Conservation (phyloP, 495 filamentous ascomycete species). For the Xylaria cubensis region DNA sequence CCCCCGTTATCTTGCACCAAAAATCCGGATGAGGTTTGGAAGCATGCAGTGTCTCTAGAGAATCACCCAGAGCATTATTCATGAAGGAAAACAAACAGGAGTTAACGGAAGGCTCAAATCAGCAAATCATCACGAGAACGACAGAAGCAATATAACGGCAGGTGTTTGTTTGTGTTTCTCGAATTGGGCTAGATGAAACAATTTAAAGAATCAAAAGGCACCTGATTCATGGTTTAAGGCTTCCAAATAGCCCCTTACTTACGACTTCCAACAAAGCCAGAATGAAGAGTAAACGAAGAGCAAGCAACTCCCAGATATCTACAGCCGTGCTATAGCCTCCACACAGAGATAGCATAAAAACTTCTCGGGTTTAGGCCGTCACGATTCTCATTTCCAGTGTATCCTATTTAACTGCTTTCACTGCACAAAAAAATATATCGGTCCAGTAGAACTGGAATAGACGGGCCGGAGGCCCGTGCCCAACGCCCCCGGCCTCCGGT, state of each 20-base stretch:
- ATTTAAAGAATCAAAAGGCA: not conserved
- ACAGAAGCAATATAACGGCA: not conserved
- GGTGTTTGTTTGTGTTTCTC: not conserved
- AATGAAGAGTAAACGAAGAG: not conserved
- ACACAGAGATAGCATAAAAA: too few relatives aligned
- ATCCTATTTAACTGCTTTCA: too few relatives aligned
- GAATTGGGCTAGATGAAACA: not conserved
- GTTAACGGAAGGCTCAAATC: not conserved
- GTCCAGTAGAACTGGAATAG: too few relatives aligned
- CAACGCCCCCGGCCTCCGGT: too few relatives aligned
- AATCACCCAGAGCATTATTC: not conserved
- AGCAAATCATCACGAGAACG: not conserved
- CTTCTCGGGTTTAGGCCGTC: too few relatives aligned
- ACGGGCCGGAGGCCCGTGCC: too few relatives aligned
- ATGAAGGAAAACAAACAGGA: not conserved
- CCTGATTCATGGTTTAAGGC: not conserved
- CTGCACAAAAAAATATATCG: too few relatives aligned
- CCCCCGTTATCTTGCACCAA: not conserved
- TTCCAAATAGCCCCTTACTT: not conserved
- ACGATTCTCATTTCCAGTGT: too few relatives aligned
- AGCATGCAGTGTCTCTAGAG: not conserved
- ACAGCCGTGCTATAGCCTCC: too few relatives aligned
- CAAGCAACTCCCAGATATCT: not conserved
- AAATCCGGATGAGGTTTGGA: not conserved
- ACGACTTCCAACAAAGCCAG: not conserved